phyloP scores from a whole-genome alignment of 164 flowering plant species.

The Magnolia kwangsiensis region DNA sequence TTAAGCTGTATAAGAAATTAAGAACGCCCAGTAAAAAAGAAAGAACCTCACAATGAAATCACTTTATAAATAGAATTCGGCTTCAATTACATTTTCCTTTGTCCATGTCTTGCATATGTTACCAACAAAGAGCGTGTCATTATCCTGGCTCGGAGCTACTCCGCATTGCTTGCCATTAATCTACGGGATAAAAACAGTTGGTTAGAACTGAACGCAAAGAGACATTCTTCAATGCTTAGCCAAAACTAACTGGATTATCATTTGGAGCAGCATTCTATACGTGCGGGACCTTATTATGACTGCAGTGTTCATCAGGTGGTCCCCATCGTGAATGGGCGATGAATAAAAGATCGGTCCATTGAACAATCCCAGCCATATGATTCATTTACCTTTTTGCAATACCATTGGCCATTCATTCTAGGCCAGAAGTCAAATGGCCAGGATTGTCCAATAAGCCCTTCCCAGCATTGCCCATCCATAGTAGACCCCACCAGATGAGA shows the following conservation, averaged over 20 bases:
- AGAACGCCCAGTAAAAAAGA: background rate
- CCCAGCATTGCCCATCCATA: no score
- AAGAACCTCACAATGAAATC: background rate
- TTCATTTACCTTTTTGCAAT: no score
- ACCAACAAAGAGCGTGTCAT: slow-evolving; percentile 87
- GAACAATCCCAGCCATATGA: no score
- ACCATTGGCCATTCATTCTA: no score
- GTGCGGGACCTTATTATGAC: no score
- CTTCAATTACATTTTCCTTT: slow-evolving; percentile 72
- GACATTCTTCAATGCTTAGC: background rate
- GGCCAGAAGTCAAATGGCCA: no score
- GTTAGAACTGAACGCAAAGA: background rate
- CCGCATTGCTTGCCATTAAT: slow-evolving; percentile 91
- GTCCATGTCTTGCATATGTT: slow-evolving; percentile 97
- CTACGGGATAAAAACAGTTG: slow-evolving; percentile 32
- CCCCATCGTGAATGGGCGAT: no score
- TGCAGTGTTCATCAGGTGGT: no score
- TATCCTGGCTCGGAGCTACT: slow-evolving; percentile 91
- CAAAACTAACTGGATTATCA: background rate
- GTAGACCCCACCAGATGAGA: no score
- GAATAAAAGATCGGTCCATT: no score
- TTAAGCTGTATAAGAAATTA: slow-evolving; percentile 46
- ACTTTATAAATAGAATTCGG: background rate
- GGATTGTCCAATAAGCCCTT: no score
- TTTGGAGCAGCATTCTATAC: no score